A percentile compares a stretch with the other conserved stretches of the same genome.
Evolutionary conservation across 106 monocot genomes (phyloP).

Genomic region (Gastrodia elata): DNA sequence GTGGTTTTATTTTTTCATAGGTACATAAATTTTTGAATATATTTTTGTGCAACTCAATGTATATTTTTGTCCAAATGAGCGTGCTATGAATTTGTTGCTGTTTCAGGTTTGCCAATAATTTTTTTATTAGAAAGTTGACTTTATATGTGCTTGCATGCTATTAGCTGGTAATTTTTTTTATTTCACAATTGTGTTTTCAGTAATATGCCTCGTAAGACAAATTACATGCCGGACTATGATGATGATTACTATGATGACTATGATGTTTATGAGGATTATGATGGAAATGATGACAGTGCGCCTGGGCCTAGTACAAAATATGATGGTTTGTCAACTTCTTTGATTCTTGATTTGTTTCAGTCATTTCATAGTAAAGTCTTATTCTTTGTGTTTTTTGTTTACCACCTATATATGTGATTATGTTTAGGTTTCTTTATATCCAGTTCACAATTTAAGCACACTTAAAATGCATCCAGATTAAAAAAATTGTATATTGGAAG

Average conservation of each 20-base stretch:
- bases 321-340: slow-evolving; percentile 1
- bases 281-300: slow-evolving; percentile 5
- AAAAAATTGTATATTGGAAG: too few relatives aligned
- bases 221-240: background rate
- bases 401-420: background rate
- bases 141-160: background rate
- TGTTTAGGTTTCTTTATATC: background rate
- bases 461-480: too few relatives aligned
- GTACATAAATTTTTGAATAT: background rate
- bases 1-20: background rate
- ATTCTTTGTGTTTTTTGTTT: background rate
- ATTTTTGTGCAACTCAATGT: background rate
- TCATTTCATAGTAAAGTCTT: background rate
- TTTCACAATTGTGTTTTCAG: background rate
- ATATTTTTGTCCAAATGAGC: background rate
- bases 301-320: background rate
- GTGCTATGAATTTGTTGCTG: background rate
- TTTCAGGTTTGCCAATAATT: background rate
- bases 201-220: slow-evolving; percentile 12
- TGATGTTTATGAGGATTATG: slow-evolving; percentile 1
- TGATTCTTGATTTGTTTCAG: background rate
- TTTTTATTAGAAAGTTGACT: background rate
- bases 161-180: background rate
- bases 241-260: slow-evolving; percentile 9
- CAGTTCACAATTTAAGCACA: too few relatives aligned